Evolutionary conservation across 805 yeast species (phyloP).

Genomic region (Monosporozyma siamensis): DNA sequence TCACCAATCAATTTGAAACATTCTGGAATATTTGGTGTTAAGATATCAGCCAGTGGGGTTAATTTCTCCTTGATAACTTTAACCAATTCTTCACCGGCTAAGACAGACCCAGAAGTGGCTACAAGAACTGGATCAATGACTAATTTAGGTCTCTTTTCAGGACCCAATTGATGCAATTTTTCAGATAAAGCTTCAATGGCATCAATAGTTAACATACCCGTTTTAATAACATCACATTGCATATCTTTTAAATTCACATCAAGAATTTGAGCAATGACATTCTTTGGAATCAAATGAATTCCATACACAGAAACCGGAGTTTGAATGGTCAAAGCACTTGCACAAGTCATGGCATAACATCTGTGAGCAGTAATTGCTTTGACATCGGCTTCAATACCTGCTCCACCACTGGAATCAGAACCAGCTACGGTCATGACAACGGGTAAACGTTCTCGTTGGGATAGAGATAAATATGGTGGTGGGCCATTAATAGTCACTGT

Average conservation of each 20-base stretch:
- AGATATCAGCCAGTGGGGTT: constrained; percentile 45
- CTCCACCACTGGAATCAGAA: constrained; percentile 82
- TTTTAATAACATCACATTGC: constrained; percentile 57
- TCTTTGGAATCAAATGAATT: constrained; percentile 36
- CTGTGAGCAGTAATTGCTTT: constrained; percentile 69
- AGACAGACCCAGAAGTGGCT: constrained; percentile 63
- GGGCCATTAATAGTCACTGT: constrained; percentile 21
- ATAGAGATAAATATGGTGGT: constrained; percentile 24
- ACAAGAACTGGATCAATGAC: constrained; percentile 81
- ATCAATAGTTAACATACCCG: constrained; percentile 62
- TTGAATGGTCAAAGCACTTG: constrained; percentile 74
- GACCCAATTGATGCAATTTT: constrained; percentile 25
- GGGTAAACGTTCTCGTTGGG: constrained; percentile 27
- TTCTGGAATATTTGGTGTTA: constrained; percentile 73
- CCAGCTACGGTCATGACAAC: constrained; percentile 52
- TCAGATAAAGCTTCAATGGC: constrained; percentile 41
- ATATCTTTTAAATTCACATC: constrained; percentile 51
- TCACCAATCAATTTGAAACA: constrained; percentile 37
- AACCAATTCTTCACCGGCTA: constrained; percentile 36
- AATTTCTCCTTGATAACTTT: constrained; percentile 38
- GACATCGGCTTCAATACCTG: constrained; percentile 84
- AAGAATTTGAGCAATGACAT: constrained; percentile 40
- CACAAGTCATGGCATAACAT: constrained; percentile 69
- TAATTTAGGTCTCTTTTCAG: constrained; percentile 30
- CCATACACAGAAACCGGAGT: constrained; percentile 40